Percentiles rank a stretch among this genome's conserved stretches.
These are phyloP conservation scores for Xerophyta viscosa DNA, from an alignment of 106 monocot species.

Conservation along the genomic window DNA sequence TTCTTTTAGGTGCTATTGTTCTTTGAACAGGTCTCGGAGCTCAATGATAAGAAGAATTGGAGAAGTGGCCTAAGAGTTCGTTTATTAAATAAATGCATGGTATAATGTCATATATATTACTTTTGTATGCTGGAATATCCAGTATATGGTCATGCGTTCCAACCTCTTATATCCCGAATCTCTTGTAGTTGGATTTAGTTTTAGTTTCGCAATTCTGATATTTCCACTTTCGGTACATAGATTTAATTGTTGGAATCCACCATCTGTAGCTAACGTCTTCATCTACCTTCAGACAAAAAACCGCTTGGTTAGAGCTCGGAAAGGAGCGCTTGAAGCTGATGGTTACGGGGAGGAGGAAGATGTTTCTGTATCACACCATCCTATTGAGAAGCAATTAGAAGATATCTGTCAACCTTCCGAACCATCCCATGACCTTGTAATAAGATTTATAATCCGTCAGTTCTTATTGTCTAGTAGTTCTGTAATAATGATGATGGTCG, in stretches of 20 bases:
- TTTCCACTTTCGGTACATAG: too few species aligned
- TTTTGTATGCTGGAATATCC: too few species aligned
- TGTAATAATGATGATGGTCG: too few species aligned
- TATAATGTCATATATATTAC: too few species aligned
- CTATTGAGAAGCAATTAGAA: conserved; percentile 33
- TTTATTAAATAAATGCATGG: conserved; percentile 69
- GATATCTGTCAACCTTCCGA: conserved; percentile 34
- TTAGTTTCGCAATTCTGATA: too few species aligned
- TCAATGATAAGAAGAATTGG: conserved; percentile 90
- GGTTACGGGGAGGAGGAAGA: conserved; percentile 53
- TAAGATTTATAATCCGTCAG: conserved; percentile 12
- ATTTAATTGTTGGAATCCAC: too few species aligned
- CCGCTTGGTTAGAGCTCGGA: conserved; percentile 29
- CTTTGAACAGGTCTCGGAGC: conserved; percentile 44
- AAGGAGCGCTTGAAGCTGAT: conserved; percentile 56
- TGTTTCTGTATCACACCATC: conserved; percentile 30
- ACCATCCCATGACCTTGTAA: conserved; percentile 27
- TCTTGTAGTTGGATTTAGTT: too few species aligned
- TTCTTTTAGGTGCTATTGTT: too few species aligned
- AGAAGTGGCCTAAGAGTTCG: conserved; percentile 93
- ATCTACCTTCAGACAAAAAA: conserved; percentile 27
- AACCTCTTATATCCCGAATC: too few species aligned
- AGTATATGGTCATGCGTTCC: too few species aligned
- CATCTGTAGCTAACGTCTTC: neutral
- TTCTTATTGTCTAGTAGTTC: too few species aligned